phyloP scores from a whole-genome alignment of 495 filamentous ascomycete genomes.

The Aspergillus campestris region DNA sequence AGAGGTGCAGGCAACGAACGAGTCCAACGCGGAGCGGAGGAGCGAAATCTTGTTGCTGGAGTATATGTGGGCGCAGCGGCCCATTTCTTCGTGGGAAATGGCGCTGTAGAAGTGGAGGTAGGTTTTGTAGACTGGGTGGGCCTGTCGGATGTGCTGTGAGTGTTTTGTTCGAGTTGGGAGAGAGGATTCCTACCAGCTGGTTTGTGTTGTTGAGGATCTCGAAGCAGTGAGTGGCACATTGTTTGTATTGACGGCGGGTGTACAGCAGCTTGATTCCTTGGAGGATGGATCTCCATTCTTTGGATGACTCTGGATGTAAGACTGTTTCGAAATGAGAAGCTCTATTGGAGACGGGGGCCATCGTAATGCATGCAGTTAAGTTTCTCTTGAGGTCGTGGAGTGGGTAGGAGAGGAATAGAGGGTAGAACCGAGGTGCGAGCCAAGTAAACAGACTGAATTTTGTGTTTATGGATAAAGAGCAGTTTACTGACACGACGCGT shows the following conservation, averaged over 20 bases:
- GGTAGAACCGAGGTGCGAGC: neutral
- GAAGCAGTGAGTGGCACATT: constrained; percentile 29
- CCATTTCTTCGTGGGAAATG: constrained; percentile 36
- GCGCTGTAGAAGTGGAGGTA: constrained; percentile 41
- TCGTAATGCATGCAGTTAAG: constrained; percentile 6
- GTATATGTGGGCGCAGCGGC: constrained; percentile 31
- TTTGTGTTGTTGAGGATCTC: constrained; percentile 21
- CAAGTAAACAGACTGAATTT: neutral
- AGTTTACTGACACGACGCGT: neutral
- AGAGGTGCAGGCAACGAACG: constrained; percentile 16
- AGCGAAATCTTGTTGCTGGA: constrained; percentile 31
- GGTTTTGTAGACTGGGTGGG: constrained; percentile 26
- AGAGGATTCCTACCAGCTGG: constrained; percentile 18
- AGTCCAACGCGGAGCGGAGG: constrained; percentile 25
- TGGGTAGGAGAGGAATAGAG: neutral
- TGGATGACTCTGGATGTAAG: constrained; percentile 7
- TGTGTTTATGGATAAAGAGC: neutral
- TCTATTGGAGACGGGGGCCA: constrained; percentile 14
- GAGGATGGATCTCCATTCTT: constrained; percentile 29
- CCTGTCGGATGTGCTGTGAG: constrained; percentile 15
- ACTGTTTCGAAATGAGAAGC: constrained; percentile 10
- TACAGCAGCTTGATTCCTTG: constrained; percentile 29
- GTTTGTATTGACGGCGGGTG: constrained; percentile 35
- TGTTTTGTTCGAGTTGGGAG: neutral
- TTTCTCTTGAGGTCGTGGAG: neutral